Evolutionary conservation across 495 filamentous ascomycete species (phyloP).

Genomic region (Lasiosphaeria hispida): DNA sequence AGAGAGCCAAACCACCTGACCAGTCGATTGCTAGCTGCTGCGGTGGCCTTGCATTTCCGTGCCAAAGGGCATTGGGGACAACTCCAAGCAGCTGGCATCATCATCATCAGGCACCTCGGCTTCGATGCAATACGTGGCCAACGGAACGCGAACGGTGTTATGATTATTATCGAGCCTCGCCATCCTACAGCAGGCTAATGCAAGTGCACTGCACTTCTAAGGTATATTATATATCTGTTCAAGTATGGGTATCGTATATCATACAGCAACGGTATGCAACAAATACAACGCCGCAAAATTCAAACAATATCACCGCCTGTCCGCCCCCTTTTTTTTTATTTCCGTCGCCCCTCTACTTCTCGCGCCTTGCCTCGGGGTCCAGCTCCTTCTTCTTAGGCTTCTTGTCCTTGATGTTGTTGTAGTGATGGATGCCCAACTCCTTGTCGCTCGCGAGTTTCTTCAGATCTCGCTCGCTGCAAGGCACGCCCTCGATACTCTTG

Average conservation of each 20-base stretch:
- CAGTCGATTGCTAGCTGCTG: slow-evolving; percentile 1
- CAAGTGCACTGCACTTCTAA: too few species aligned
- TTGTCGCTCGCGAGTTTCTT: slow-evolving; percentile 45
- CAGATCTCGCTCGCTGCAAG: slow-evolving; percentile 42
- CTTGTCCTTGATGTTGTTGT: slow-evolving; percentile 55
- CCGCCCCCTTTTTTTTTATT: not conserved
- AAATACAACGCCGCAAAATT: too few species aligned
- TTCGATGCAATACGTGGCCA: too few species aligned
- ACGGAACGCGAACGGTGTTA: too few species aligned
- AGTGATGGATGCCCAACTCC: slow-evolving; percentile 50
- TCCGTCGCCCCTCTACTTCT: not conserved
- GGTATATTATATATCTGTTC: not conserved
- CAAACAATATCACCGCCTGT: too few species aligned
- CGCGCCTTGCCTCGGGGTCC: slow-evolving; percentile 26
- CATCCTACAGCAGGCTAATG: too few species aligned
- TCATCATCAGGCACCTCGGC: not conserved
- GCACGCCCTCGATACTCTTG: slow-evolving; percentile 65
- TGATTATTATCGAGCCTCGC: too few species aligned
- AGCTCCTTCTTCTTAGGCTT: slow-evolving; percentile 42
- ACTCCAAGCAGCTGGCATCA: not conserved
- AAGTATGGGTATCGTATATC: too few species aligned
- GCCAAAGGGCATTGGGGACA: not conserved
- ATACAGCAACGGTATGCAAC: too few species aligned
- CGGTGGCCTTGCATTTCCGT: slow-evolving; percentile 4
- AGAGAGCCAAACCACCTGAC: not conserved